Conservation (phyloP, 352 stramenopile genomes). For the Globisporangium nagaii region DNA sequence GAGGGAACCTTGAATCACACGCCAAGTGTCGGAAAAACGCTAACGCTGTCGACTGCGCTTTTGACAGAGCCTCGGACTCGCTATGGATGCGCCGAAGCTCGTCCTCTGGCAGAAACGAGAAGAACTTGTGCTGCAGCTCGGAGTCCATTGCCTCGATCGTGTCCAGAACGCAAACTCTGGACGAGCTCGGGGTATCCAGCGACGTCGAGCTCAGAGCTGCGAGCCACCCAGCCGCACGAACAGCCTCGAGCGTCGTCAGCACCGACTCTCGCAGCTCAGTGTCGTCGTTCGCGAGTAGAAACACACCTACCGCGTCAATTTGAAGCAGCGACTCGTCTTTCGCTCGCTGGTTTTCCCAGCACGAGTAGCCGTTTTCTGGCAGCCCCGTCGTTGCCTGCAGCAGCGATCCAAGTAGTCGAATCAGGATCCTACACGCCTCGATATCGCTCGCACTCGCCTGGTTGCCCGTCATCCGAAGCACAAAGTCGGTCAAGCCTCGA, state of each 20-base stretch:
- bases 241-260: slow-evolving; percentile 28
- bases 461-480: slow-evolving; percentile 44
- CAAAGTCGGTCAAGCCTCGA: slow-evolving; percentile 51
- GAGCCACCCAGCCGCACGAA: slow-evolving; percentile 7
- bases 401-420: slow-evolving; percentile 25
- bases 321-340: slow-evolving; percentile 49
- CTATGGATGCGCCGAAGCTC: background rate
- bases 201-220: background rate
- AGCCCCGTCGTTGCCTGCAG: slow-evolving; percentile 15
- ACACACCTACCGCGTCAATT: slow-evolving; percentile 54
- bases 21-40: slow-evolving; percentile 6
- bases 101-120: slow-evolving; percentile 17
- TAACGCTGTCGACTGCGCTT: background rate
- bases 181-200: background rate
- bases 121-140: slow-evolving; percentile 22
- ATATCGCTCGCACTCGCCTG: slow-evolving; percentile 20
- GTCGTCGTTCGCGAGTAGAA: slow-evolving; percentile 48
- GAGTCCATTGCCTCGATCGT: slow-evolving; percentile 20
- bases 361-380: background rate
- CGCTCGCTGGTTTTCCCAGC: slow-evolving; percentile 31
- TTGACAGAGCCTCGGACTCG: background rate
- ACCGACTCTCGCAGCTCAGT: slow-evolving; percentile 18
- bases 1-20: slow-evolving; percentile 1
- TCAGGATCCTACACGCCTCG: slow-evolving; percentile 28
- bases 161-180: slow-evolving; percentile 7